Percentiles rank a stretch among this genome's conserved stretches.
Conservation (phyloP, 1,139 yeast genomes). For the Protomyces arabidopsidicola region DNA sequence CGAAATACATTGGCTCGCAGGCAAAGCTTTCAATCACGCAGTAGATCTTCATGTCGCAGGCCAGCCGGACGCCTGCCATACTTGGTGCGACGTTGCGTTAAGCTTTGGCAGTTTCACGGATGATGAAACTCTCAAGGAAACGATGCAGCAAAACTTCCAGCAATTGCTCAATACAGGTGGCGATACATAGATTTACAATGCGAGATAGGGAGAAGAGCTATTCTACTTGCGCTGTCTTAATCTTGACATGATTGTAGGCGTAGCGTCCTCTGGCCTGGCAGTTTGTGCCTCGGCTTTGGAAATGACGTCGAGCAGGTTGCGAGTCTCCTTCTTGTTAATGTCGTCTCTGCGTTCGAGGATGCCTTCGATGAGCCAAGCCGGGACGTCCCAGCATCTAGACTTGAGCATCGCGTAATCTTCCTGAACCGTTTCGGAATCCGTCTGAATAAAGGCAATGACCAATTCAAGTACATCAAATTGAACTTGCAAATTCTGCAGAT, state of each 20-base stretch:
- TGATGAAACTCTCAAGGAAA: constrained; percentile 7
- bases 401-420: constrained; percentile 27
- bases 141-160: constrained; percentile 16
- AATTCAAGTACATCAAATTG: constrained; percentile 28
- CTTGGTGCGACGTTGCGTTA: constrained; percentile 28
- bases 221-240: not conserved
- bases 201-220: not conserved
- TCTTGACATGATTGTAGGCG: not conserved
- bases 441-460: constrained; percentile 26
- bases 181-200: not conserved
- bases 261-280: not conserved
- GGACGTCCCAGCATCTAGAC: constrained; percentile 27
- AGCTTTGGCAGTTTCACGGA: constrained; percentile 7
- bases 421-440: constrained; percentile 10
- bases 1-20: constrained; percentile 32
- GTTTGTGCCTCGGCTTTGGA: not conserved
- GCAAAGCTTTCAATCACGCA: constrained; percentile 32
- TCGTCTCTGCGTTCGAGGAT: constrained; percentile 27
- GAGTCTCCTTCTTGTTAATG: constrained; percentile 23
- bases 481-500: constrained; percentile 18
- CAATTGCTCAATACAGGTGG: not conserved
- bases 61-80: constrained; percentile 28
- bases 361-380: constrained; percentile 27
- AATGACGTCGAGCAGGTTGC: constrained; percentile 15
- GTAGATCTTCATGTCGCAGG: constrained; percentile 29